Percentiles rank a stretch among this genome's conserved stretches.
Evolutionary conservation across 139 green algal species (phyloP).

Genomic region (Coelastrella sp.): DNA sequence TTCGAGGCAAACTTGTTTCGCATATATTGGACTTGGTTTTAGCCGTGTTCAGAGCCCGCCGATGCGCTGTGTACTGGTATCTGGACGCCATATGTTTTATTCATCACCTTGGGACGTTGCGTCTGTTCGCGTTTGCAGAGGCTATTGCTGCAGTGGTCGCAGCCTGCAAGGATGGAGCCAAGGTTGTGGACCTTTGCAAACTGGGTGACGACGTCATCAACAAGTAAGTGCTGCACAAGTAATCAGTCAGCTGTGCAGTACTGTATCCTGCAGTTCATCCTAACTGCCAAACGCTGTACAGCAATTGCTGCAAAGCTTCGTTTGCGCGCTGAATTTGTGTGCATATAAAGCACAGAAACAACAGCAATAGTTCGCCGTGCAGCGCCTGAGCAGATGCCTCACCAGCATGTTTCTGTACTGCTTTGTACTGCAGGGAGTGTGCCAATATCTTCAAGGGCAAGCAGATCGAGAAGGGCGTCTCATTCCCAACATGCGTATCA

Average conservation of each 20-base stretch:
- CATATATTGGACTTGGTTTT: neutral
- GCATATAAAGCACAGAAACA: no score
- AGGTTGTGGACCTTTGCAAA: constrained; percentile 92
- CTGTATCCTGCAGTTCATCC: neutral
- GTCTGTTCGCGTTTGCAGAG: constrained; percentile 70
- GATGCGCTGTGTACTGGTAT: neutral
- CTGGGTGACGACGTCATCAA: constrained; percentile 88
- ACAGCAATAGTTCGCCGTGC: no score
- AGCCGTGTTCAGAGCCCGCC: neutral
- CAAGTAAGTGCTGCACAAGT: constrained; percentile 65
- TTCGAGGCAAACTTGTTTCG: neutral
- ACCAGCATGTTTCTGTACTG: no score
- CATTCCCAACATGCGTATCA: constrained; percentile 97
- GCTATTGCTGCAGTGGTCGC: constrained; percentile 83
- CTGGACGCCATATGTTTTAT: neutral
- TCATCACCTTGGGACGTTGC: neutral
- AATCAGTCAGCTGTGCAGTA: neutral
- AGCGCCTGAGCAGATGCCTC: no score
- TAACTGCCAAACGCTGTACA: neutral
- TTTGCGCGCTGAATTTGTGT: no score
- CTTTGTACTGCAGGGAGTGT: constrained; percentile 70
- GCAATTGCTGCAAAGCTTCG: neutral
- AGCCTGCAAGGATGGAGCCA: constrained; percentile 86
- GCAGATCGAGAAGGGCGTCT: constrained; percentile 96
- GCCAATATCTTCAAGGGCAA: constrained; percentile 96